Conservation (phyloP, 306 rosid genomes). For the Malus fusca region DNA sequence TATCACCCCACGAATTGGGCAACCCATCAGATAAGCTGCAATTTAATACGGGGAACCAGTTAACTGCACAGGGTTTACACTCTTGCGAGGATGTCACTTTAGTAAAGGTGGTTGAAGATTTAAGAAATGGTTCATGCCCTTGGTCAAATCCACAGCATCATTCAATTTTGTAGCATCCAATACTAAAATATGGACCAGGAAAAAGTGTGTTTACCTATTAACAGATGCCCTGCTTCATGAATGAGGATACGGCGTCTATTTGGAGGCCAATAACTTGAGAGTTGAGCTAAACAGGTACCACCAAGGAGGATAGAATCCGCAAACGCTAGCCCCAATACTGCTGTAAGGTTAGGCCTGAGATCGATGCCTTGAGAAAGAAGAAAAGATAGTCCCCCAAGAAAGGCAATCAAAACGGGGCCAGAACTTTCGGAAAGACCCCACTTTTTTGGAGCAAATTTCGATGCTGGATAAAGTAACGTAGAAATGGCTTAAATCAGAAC, state of each 20-base stretch:
- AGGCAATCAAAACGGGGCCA: constrained; percentile 45
- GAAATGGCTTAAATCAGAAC: background rate
- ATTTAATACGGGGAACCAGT: background rate
- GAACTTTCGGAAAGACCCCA: constrained; percentile 90
- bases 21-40: constrained; percentile 91
- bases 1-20: constrained; percentile 94
- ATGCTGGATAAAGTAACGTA: constrained; percentile 35
- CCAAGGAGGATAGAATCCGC: constrained; percentile 78
- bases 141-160: background rate
- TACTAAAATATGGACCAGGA: background rate
- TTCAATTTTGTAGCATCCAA: background rate
- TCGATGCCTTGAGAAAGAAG: constrained; percentile 80
- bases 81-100: constrained; percentile 5
- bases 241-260: constrained; percentile 67
- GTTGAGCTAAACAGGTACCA: constrained; percentile 87
- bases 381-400: constrained; percentile 69
- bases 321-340: constrained; percentile 65
- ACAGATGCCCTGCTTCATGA: constrained; percentile 95
- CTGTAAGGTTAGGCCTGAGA: constrained; percentile 78
- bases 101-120: background rate
- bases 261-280: constrained; percentile 97
- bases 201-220: constrained; percentile 41
- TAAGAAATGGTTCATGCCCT: background rate
- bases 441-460: constrained; percentile 84
- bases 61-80: background rate